phyloP scores from a whole-genome alignment of 805 yeast species.

The Wickerhamomyces canadensis region DNA sequence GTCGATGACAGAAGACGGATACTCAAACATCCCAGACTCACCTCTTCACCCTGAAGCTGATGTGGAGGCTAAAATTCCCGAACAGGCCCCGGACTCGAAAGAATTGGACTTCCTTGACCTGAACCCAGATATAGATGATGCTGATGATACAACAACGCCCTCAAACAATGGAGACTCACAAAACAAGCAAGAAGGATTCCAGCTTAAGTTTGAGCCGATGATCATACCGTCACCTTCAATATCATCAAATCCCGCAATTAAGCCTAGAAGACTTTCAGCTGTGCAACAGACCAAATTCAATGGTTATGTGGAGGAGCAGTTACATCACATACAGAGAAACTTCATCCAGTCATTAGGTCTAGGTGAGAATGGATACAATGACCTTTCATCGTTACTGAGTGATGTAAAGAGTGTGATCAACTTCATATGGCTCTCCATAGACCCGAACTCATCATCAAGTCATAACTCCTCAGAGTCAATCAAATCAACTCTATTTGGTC shows the following conservation, averaged over 20 bases:
- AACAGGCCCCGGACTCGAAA: constrained; percentile 6
- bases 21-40: constrained; percentile 13
- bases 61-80: constrained; percentile 12
- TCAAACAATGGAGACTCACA: too few species aligned
- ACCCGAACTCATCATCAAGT: constrained; percentile 21
- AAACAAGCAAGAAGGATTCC: too few species aligned
- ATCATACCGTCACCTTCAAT: constrained; percentile 9
- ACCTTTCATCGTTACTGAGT: constrained; percentile 26
- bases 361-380: constrained; percentile 19
- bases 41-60: constrained; percentile 23
- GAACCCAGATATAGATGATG: constrained; percentile 16
- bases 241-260: not conserved
- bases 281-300: constrained; percentile 54
- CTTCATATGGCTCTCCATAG: constrained; percentile 59
- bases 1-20: not conserved
- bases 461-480: constrained; percentile 9
- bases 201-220: constrained; percentile 11
- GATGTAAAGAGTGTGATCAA: constrained; percentile 47
- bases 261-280: constrained; percentile 28
- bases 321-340: constrained; percentile 49
- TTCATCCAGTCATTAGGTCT: constrained; percentile 41
- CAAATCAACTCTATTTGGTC: constrained; percentile 43
- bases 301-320: constrained; percentile 47
- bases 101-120: constrained; percentile 21
- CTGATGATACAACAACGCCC: constrained; percentile 3